phyloP scores from a whole-genome alignment of 2,329 filamentous ascomycete species.

The Curvularia eragrostidis region DNA sequence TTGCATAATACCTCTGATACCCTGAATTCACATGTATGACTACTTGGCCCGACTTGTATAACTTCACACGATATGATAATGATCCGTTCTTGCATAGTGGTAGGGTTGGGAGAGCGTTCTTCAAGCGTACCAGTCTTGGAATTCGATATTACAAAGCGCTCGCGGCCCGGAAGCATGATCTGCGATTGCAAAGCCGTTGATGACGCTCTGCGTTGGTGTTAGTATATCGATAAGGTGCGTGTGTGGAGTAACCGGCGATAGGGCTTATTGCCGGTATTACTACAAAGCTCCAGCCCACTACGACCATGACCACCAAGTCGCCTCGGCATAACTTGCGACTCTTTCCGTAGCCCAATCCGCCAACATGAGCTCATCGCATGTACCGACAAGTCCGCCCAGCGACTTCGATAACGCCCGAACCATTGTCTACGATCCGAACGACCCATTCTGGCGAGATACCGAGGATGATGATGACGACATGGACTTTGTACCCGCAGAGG shows the following conservation, averaged over 20 bases:
- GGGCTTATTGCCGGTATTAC: constrained; percentile 13
- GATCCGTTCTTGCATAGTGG: neutral
- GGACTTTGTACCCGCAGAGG: constrained; percentile 57
- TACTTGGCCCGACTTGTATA: neutral
- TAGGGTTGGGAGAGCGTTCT: neutral
- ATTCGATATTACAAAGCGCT: neutral
- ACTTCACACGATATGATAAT: neutral
- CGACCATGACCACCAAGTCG: constrained; percentile 11
- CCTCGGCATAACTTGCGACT: constrained; percentile 13
- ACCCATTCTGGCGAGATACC: constrained; percentile 45
- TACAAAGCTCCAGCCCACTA: constrained; percentile 14
- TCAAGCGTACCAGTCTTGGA: neutral
- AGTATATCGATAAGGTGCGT: constrained; percentile 14
- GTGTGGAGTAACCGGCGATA: constrained; percentile 16
- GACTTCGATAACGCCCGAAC: constrained; percentile 37
- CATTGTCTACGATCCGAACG: constrained; percentile 42
- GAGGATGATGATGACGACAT: constrained; percentile 56
- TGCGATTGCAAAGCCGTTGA: neutral
- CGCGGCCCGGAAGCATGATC: neutral
- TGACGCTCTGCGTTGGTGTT: neutral
- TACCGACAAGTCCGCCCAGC: constrained; percentile 30
- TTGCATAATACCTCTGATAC: neutral
- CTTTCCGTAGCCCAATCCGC: constrained; percentile 5
- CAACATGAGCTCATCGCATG: constrained; percentile 38
- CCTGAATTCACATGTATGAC: neutral